Conservation (phyloP, 2,329 filamentous ascomycete genomes). For the Apiospora koreana region DNA sequence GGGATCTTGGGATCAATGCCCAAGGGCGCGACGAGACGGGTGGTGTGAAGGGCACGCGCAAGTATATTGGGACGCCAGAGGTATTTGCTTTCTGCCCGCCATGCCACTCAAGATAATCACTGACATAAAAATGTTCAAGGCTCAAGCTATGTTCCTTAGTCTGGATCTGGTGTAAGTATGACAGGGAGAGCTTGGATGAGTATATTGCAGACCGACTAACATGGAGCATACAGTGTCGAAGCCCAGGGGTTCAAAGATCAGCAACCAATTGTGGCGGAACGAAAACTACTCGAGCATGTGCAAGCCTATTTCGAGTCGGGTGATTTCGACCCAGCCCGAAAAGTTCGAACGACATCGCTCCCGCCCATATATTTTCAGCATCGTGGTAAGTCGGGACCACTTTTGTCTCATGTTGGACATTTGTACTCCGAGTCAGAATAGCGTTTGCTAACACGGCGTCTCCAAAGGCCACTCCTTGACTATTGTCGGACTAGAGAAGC, state of each 20-base stretch:
- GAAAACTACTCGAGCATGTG: conserved; percentile 64
- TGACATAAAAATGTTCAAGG: conserved; percentile 46
- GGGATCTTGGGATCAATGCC: conserved; percentile 81
- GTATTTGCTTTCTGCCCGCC: conserved; percentile 41
- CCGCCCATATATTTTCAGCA: conserved; percentile 92
- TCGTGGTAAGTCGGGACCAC: conserved; percentile 53
- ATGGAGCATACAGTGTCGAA: not conserved
- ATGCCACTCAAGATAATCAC: not conserved
- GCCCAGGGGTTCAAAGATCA: conserved; percentile 51
- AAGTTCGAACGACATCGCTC: conserved; percentile 69
- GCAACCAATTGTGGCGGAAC: conserved; percentile 48
- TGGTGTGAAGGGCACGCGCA: conserved; percentile 82
- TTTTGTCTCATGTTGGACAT: not conserved
- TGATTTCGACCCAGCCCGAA: conserved; percentile 50
- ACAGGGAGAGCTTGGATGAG: not conserved
- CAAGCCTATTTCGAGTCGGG: conserved; percentile 74
- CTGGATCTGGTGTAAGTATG: conserved; percentile 63
- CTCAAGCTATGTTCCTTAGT: conserved; percentile 74
- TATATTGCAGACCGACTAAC: not conserved
- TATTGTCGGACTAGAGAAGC: conserved; percentile 80
- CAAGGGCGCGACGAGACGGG: conserved; percentile 80
- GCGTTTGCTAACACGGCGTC: not conserved
- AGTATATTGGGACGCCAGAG: conserved; percentile 94
- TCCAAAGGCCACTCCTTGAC: conserved; percentile 79
- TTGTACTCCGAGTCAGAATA: too few relatives aligned